These are phyloP conservation scores for Phytophthora cactorum DNA, from an alignment of 352 stramenopile species.

Conservation along the genomic window DNA sequence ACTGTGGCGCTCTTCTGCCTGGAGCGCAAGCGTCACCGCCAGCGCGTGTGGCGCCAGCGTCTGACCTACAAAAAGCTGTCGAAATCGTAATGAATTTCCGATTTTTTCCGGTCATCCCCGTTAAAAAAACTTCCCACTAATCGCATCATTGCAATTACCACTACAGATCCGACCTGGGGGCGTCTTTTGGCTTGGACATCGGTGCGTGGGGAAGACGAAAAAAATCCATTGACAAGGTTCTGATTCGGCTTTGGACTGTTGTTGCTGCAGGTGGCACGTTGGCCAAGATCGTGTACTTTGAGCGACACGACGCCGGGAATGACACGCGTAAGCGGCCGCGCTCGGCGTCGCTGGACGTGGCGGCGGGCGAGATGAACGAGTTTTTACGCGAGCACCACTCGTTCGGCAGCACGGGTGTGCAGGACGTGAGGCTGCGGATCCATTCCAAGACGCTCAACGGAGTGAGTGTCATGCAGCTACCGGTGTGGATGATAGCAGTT, in stretches of 20 bases:
- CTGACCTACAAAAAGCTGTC: slow-evolving; percentile 89
- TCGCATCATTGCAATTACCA: neutral
- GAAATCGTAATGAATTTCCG: slow-evolving; percentile 53
- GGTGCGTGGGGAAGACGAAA: slow-evolving; percentile 30
- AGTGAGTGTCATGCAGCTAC: slow-evolving; percentile 32
- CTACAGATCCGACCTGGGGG: slow-evolving; percentile 79
- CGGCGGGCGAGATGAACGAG: slow-evolving; percentile 83
- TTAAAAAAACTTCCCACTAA: neutral
- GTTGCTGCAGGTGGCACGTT: slow-evolving; percentile 86
- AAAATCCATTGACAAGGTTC: slow-evolving; percentile 2
- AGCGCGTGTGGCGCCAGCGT: slow-evolving; percentile 73
- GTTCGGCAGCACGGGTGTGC: slow-evolving; percentile 84
- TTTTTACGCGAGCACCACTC: slow-evolving; percentile 85
- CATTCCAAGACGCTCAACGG: slow-evolving; percentile 91
- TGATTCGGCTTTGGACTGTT: slow-evolving; percentile 8
- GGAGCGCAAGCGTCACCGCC: slow-evolving; percentile 68
- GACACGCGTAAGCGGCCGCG: slow-evolving; percentile 69
- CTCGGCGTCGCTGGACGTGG: slow-evolving; percentile 79
- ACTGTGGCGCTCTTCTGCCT: slow-evolving; percentile 69
- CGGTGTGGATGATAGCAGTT: neutral
- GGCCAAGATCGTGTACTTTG: slow-evolving; percentile 97
- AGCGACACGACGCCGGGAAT: slow-evolving; percentile 62
- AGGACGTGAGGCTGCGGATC: slow-evolving; percentile 90
- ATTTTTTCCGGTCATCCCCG: neutral
- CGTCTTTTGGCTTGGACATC: slow-evolving; percentile 88